Evolutionary conservation across 805 yeast genomes (phyloP).

Genomic region (Dipodascus geniculatus): DNA sequence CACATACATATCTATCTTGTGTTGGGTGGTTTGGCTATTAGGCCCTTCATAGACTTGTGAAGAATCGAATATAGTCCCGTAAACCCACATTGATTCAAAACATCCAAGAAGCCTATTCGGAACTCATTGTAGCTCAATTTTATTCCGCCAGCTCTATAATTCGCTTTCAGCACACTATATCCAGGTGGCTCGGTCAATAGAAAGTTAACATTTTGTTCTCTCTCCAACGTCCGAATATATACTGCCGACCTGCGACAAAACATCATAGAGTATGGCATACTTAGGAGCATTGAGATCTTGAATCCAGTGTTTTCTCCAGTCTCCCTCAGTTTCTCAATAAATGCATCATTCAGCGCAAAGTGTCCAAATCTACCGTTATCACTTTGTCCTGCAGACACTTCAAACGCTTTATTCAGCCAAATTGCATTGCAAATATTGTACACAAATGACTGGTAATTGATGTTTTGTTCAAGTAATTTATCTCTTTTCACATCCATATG

Average conservation of each 20-base stretch:
- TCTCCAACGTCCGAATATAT: not conserved
- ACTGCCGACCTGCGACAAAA: not conserved
- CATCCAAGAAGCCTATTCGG: not conserved
- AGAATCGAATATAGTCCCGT: not conserved
- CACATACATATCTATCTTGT: too few relatives aligned
- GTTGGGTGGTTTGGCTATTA: not conserved
- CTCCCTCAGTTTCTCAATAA: conserved; percentile 1
- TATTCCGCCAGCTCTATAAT: not conserved
- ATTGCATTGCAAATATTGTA: not conserved
- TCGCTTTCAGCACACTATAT: not conserved
- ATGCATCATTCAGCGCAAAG: conserved; percentile 6
- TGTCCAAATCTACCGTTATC: not conserved
- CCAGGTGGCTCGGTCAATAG: not conserved
- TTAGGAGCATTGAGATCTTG: not conserved
- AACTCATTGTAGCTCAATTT: not conserved
- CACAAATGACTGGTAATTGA: not conserved
- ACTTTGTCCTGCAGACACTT: not conserved
- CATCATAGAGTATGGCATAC: not conserved
- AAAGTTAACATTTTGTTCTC: not conserved
- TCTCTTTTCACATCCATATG: not conserved
- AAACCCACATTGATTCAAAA: not conserved
- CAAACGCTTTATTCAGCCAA: not conserved
- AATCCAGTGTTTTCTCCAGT: not conserved
- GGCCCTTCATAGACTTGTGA: not conserved
- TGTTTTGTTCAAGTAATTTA: not conserved